These are phyloP conservation scores for Lolium multiflorum DNA, from an alignment of 176 grass and related monocot species.

Conservation along the genomic window DNA sequence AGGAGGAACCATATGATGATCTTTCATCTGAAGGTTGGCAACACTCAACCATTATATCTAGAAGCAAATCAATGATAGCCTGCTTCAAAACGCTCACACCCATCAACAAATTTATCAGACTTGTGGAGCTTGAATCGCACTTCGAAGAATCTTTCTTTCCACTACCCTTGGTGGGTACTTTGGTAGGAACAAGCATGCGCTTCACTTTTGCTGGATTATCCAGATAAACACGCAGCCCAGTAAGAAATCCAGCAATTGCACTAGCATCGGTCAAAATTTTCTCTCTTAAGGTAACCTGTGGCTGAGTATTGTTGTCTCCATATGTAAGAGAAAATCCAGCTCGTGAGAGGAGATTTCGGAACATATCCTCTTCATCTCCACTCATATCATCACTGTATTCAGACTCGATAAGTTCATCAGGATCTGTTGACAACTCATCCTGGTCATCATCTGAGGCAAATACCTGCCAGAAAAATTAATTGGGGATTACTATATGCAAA, in stretches of 20 bases:
- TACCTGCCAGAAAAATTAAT: constrained; percentile 66
- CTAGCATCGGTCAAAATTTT: constrained; percentile 82
- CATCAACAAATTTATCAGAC: constrained; percentile 86
- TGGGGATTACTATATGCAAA: constrained; percentile 35
- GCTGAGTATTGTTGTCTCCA: constrained; percentile 69
- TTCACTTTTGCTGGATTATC: constrained; percentile 89
- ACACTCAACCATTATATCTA: constrained; percentile 98
- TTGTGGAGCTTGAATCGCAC: constrained; percentile 59
- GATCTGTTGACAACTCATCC: constrained; percentile 83
- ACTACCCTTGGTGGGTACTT: constrained; percentile 61
- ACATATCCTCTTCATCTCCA: constrained; percentile 81
- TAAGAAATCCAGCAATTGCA: constrained; percentile 88
- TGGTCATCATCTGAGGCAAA: constrained; percentile 93
- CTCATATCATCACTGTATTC: constrained; percentile 76
- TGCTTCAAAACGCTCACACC: constrained; percentile 90
- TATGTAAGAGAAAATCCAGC: constrained; percentile 86
- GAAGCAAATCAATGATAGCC: constrained; percentile 90
- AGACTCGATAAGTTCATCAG: constrained; percentile 80
- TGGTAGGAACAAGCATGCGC: constrained; percentile 79
- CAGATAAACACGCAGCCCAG: constrained; percentile 81
- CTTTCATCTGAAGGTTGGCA: constrained; percentile 82
- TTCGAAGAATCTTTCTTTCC: constrained; percentile 67
- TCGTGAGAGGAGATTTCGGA: constrained; percentile 74
- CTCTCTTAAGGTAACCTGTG: constrained; percentile 76
- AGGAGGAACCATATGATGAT: constrained; percentile 57